Conservation (phyloP, 2,329 filamentous ascomycete genomes). For the Alternaria conjuncta region DNA sequence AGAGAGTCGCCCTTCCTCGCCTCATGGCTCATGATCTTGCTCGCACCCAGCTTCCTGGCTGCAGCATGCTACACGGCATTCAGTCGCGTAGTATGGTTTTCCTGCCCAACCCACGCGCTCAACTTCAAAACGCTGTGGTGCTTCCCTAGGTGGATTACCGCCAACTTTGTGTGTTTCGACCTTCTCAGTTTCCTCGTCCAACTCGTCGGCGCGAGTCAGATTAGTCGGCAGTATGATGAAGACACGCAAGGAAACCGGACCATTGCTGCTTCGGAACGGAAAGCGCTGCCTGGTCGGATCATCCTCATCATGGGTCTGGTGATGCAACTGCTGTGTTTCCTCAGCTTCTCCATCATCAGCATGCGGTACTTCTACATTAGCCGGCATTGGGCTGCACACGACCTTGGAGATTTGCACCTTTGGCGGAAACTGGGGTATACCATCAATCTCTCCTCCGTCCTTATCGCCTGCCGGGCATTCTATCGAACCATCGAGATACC, state of each 20-base stretch:
- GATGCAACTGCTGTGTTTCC: conserved; percentile 59
- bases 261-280: conserved; percentile 45
- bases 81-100: conserved; percentile 54
- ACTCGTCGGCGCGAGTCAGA: conserved; percentile 52
- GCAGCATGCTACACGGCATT: conserved; percentile 60
- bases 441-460: conserved; percentile 41
- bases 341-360: conserved; percentile 54
- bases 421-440: conserved; percentile 44
- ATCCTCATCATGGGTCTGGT: conserved; percentile 56
- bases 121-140: conserved; percentile 54
- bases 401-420: conserved; percentile 45
- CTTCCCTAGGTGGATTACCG: conserved; percentile 53
- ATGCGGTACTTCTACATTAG: conserved; percentile 45
- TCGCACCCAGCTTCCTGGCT: conserved; percentile 58
- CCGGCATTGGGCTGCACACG: conserved; percentile 35
- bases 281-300: conserved; percentile 37
- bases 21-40: conserved; percentile 55
- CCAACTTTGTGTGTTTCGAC: conserved; percentile 58
- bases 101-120: conserved; percentile 46
- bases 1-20: conserved; percentile 48
- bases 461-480: conserved; percentile 57
- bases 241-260: conserved; percentile 48
- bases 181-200: conserved; percentile 58
- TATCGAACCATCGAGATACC: conserved; percentile 63
- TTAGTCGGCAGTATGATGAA: conserved; percentile 44